Conservation (phyloP, 768 basidiomycete species). For the Epithele typhae region DNA sequence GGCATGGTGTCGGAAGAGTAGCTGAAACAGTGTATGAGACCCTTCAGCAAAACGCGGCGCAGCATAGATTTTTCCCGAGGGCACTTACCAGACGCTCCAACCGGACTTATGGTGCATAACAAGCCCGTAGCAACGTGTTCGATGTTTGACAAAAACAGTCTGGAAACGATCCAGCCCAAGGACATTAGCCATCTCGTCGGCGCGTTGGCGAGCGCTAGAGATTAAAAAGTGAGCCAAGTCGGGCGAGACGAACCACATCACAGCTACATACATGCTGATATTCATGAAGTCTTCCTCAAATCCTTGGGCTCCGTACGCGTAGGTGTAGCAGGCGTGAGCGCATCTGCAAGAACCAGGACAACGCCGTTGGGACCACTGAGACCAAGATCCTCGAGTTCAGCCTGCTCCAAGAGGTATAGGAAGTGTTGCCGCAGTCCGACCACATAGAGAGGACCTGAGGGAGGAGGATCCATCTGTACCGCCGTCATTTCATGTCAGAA, state of each 20-base stretch:
- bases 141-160: conserved; percentile 73
- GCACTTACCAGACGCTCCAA: conserved; percentile 72
- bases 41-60: no score
- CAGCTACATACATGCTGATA: conserved; percentile 1
- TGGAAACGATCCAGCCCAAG: conserved; percentile 58
- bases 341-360: conserved; percentile 47
- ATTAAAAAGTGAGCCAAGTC: not conserved
- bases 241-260: not conserved
- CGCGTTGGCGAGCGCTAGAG: conserved; percentile 41
- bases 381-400: conserved; percentile 70
- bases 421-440: conserved; percentile 55
- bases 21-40: conserved; percentile 33
- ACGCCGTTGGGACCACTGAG: conserved; percentile 49
- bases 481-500: not conserved
- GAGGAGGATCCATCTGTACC: conserved; percentile 58
- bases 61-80: no score
- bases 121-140: conserved; percentile 67
- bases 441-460: conserved; percentile 63
- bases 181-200: conserved; percentile 39
- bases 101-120: conserved; percentile 65
- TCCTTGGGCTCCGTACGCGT: conserved; percentile 26
- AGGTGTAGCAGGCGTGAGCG: conserved; percentile 44
- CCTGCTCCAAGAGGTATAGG: conserved; percentile 67
- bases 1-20: conserved; percentile 94
- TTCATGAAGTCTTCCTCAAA: conserved; percentile 17